These are phyloP conservation scores for Cladosporium sphaerospermum DNA, from an alignment of 2,329 filamentous ascomycete genomes.

Conservation along the genomic window DNA sequence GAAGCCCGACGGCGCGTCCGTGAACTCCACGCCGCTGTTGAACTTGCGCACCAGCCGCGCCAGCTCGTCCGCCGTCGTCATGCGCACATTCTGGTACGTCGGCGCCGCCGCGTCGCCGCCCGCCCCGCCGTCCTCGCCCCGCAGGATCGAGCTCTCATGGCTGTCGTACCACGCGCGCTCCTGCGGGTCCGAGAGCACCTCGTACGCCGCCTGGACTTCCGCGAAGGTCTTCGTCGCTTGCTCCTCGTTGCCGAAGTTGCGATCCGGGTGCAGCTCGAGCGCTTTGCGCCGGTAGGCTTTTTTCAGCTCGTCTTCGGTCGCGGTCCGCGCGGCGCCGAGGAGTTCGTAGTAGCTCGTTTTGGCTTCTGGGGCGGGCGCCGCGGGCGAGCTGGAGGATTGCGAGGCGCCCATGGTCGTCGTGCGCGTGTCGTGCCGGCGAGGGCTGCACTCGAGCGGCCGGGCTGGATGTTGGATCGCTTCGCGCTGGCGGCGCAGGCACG, in stretches of 20 bases:
- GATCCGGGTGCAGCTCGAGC: constrained; percentile 88
- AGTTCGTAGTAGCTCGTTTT: constrained; percentile 85
- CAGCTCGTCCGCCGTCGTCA: constrained; percentile 78
- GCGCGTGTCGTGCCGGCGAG: too few species aligned
- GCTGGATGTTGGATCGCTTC: too few species aligned
- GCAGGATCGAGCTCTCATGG: constrained; percentile 78
- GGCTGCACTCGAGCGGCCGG: too few species aligned
- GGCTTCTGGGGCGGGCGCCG: constrained; percentile 20
- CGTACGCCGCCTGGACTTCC: constrained; percentile 86
- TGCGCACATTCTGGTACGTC: constrained; percentile 61
- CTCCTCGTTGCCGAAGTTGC: constrained; percentile 82
- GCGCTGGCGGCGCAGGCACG: too few species aligned
- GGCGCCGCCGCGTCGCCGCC: constrained; percentile 43
- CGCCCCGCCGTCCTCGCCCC: constrained; percentile 51
- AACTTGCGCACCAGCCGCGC: constrained; percentile 73
- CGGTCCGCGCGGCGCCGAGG: constrained; percentile 64
- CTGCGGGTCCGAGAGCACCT: constrained; percentile 91
- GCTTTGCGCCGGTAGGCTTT: constrained; percentile 88
- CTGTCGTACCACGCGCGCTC: constrained; percentile 98
- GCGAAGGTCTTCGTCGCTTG: constrained; percentile 80
- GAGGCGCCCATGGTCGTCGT: constrained; percentile 3
- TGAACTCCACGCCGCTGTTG: constrained; percentile 69
- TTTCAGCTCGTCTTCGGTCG: constrained; percentile 86
- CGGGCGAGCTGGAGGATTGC: background rate
- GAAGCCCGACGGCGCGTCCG: constrained; percentile 75